These are phyloP conservation scores for Stemphylium beticola DNA, from an alignment of 2,329 filamentous ascomycete genomes.

Conservation along the genomic window DNA sequence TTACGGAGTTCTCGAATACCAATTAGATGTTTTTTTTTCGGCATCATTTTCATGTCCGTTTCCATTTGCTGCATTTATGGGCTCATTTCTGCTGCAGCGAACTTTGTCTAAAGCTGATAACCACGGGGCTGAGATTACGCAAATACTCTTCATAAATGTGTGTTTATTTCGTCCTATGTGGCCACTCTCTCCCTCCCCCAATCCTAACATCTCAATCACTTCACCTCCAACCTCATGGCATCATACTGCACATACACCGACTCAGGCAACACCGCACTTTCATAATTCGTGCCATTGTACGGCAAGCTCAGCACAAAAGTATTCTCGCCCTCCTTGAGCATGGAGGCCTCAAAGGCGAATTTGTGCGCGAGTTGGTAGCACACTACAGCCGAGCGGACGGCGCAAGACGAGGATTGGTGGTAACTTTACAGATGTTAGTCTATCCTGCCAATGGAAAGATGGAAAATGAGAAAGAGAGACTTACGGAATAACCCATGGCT, in stretches of 20 bases:
- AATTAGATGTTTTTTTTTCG: neutral
- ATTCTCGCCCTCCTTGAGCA: constrained; percentile 61
- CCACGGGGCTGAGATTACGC: no score
- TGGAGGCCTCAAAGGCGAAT: constrained; percentile 60
- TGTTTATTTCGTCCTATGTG: no score
- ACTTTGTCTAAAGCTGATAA: no score
- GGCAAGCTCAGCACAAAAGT: constrained; percentile 64
- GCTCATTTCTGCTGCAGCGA: neutral
- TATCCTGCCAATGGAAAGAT: neutral
- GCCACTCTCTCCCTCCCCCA: no score
- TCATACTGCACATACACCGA: constrained; percentile 71
- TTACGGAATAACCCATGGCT: constrained; percentile 64
- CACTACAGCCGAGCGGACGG: constrained; percentile 64
- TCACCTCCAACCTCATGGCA: constrained; percentile 65
- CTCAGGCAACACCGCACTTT: constrained; percentile 53
- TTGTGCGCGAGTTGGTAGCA: constrained; percentile 69
- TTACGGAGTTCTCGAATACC: constrained; percentile 1
- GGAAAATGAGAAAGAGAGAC: neutral
- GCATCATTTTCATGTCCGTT: neutral
- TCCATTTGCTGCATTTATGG: neutral
- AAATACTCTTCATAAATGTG: no score
- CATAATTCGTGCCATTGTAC: constrained; percentile 63
- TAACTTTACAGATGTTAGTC: constrained; percentile 46
- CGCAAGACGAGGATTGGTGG: constrained; percentile 65
- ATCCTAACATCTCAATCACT: no score